Conservation (phyloP, 148 eudicot species). For the Cornus florida region DNA sequence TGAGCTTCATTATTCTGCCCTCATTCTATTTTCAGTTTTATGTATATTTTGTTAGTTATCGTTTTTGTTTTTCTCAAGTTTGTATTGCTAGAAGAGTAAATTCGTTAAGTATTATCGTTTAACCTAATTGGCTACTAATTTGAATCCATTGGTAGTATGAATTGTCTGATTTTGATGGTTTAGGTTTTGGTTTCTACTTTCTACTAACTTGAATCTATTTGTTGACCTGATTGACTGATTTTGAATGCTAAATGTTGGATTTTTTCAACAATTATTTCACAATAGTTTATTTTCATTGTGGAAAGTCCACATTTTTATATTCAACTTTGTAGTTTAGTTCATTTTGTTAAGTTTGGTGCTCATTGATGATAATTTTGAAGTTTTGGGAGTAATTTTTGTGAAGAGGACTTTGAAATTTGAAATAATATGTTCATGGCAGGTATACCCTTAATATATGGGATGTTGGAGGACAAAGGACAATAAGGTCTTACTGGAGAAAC, state of each 20-base stretch:
- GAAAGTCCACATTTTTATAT: too few species aligned
- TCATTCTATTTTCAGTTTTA: background rate
- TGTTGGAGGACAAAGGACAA: constrained; percentile 97
- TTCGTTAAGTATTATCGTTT: background rate
- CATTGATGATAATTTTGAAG: background rate
- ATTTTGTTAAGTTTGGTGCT: too few species aligned
- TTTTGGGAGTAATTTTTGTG: background rate
- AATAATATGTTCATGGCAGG: constrained; percentile 34
- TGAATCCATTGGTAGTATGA: background rate
- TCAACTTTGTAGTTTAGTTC: too few species aligned
- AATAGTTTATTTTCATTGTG: too few species aligned
- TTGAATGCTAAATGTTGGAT: background rate
- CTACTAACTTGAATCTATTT: background rate
- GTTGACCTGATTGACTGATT: background rate
- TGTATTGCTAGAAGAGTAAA: background rate
- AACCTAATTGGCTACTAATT: too few species aligned
- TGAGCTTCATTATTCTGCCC: constrained; percentile 15
- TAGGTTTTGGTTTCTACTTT: background rate
- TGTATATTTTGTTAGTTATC: background rate
- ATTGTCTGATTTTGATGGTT: background rate
- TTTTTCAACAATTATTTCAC: too few species aligned
- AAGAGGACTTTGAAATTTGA: background rate
- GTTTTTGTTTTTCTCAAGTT: background rate
- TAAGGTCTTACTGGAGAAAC: constrained; percentile 97
- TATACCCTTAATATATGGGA: constrained; percentile 97